Base-by-base conservation (phyloP, 208 protist species). In the Trypanosoma caninum region DNA sequence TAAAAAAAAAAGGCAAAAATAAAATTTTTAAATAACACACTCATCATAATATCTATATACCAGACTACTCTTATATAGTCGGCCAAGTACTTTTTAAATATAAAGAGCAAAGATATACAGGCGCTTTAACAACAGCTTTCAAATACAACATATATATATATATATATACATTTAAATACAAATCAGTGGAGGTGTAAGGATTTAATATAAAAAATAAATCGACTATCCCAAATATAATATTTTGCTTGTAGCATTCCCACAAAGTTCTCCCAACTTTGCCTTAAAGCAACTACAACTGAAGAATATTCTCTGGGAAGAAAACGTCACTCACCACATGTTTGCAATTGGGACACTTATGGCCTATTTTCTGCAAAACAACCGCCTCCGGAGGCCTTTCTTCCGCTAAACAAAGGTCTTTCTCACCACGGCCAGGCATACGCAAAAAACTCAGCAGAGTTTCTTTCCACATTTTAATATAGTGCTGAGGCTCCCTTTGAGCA, bases 291-390 rank as follows among this genome's bases (percentile, higher is more conserved):
- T 61, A 76, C 37, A 76, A 48, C 27, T 68, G 47, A 25, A 76
- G 40, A 40, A 78, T 64, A 59, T 62, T 65, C 27, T 59, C 48
- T 14, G 66, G 64, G 13, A 73, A 45, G 45, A 78, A 48, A 8
- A 65, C 53, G 37, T 78, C 65, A 10, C 42, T 66, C 31, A 78
- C 56, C 18, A 6, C 5, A 40, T 22, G 20, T 31, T 35, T 55
- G 45, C 72, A 78, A 30, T 52, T 47, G 9, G 72, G 72, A 50
- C 72, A 78, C 44, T 69, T 78, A 6, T 54, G 30, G 51, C 60
- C 66, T 28, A 67, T 68, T 42, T 58, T 64, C n/a, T 70, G 59
- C 18, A 61, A 11, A 30, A 73, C 33, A 20, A 62, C 3, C 7
- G 53, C 41, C 33, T 64, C 72, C 14, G 41, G 8, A 35, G 41